Base-by-base conservation (phyloP, 2,329 filamentous ascomycete species). In the Cadophora malorum region DNA sequence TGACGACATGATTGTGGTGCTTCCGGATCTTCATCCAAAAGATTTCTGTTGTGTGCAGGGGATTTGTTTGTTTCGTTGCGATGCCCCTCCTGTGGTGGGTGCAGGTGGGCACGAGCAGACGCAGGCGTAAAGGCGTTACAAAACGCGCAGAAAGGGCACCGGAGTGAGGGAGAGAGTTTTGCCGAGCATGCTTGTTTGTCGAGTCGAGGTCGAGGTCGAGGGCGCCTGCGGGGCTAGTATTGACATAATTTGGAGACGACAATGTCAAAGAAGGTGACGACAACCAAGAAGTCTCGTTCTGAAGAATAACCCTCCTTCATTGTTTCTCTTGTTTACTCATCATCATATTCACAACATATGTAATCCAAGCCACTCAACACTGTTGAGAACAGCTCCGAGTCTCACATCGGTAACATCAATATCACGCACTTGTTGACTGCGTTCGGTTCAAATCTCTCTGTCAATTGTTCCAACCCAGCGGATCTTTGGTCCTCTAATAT, bases 1-100 rank as follows among this genome's bases (percentile, higher is more conserved):
- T 58, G 72, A 60, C 71, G 71, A 70, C 72, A 74, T 76, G 49
- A 63, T 67, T 67, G 23, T 31, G 25, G 64, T 65, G 38, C 52
- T 66, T 45, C 65, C 25, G 52, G 58, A 50, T 69, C 69, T 67
- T 66, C 70, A 72, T 73, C 49, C 60, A 70, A 64, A 55, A 58
- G 21, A 41, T 56, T 28, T 31, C 14, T 53, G 64, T 38, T 52
- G 53, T 59, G 16, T 55, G 52, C 25, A n/a, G 52, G 25, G 10
- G 25, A 31, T 28, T 62, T 49, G 59, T 62, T 62, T 62, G 41
- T 25, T 49, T n/a, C 12, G 14, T 31, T 28, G 31, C 38, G 16
- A 31, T 65, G 52, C 63, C 63, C 63, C 63, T 65, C 63, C 23
- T 23, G 21, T 21, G 28, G 35, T 47, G 65, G 31, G 38, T 10